Evolutionary conservation across 2,329 filamentous ascomycete genomes (phyloP).

Genomic region (Macroventuria anomochaeta): DNA sequence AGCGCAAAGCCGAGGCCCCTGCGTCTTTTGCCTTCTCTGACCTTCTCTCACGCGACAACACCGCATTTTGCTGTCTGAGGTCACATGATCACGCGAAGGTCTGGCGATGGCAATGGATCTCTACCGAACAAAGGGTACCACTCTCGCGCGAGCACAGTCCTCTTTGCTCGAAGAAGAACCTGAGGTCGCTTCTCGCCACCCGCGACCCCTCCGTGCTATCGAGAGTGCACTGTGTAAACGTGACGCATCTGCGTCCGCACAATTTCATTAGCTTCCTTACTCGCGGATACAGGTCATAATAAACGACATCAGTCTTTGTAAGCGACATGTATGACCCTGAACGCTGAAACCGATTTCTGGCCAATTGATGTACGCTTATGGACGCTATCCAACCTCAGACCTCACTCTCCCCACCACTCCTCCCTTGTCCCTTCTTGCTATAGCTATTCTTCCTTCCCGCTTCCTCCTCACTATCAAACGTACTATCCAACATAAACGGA

Average conservation of each 20-base stretch:
- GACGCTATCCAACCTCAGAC: not conserved
- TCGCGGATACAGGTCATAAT: too few species aligned
- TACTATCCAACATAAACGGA: slow-evolving; percentile 47
- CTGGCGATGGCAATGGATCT: not conserved
- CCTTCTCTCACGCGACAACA: slow-evolving; percentile 14
- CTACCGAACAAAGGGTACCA: too few species aligned
- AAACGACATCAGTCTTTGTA: too few species aligned
- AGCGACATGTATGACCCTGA: too few species aligned
- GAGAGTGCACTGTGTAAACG: too few species aligned
- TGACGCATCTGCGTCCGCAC: too few species aligned
- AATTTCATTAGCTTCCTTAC: too few species aligned
- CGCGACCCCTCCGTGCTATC: too few species aligned
- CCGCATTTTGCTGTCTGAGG: not conserved
- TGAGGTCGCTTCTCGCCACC: not conserved
- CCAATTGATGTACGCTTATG: too few species aligned
- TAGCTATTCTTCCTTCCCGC: slow-evolving; percentile 7
- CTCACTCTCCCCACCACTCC: not conserved
- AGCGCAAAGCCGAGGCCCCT: not conserved
- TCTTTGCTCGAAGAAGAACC: too few species aligned
- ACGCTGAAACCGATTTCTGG: too few species aligned
- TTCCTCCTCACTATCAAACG: slow-evolving; percentile 27
- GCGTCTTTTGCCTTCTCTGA: slow-evolving; percentile 7
- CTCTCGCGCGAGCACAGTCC: too few species aligned
- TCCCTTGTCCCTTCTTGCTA: not conserved
- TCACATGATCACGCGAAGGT: slow-evolving; percentile 16